Evolutionary conservation across 345 rosid species (phyloP), one percentile per base, ranked within the genome.

Genomic region (Gossypium rotundifolium): DNA sequence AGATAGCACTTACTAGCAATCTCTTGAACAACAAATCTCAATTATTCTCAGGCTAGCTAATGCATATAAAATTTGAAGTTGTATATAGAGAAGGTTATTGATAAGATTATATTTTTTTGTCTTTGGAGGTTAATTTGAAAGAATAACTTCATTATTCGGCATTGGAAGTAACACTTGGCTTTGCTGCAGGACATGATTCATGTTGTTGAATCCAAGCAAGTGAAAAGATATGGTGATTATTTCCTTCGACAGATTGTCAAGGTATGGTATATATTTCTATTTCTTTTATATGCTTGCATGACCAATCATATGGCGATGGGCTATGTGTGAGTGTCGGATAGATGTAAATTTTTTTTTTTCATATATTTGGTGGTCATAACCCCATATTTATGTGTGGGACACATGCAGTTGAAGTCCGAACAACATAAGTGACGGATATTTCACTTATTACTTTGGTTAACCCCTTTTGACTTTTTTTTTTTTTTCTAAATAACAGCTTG

Each of bases 171-270:
- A 57, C 22, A 3, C 49, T 48, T 23, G 70, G 29, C 71, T 46
- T 75, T 65, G 68, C 33, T 85, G 79, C 87, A 93, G 98, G 94
- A 95, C 81, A 90, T 91, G 92, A 76, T 95, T 66, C 90, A 83
- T 16, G 93, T 95, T 22, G 88, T 83, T 18, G 97, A 93, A 53
- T 87, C 91, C 65, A 93, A 89, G 79, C 85, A 92, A 0, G 85
- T 80, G 76, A 93, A 93, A 83, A 85, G 67, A 22, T 88, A 88
- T 70, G 94, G 98, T 1, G 99, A 95, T 80, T 90, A 84, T 90
- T 93, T 90, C 83, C 82, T 95, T 87, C 84, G 99, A 80, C 98
- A 93, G 82, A 87, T 93, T 87, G 94, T 87, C 51, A 93, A 95
- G 94, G 99, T 93, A 79, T 65, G 64, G 9, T 38, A 1, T 63